Conservation (phyloP, 306 rosid species). For the Potentilla sterilis region DNA sequence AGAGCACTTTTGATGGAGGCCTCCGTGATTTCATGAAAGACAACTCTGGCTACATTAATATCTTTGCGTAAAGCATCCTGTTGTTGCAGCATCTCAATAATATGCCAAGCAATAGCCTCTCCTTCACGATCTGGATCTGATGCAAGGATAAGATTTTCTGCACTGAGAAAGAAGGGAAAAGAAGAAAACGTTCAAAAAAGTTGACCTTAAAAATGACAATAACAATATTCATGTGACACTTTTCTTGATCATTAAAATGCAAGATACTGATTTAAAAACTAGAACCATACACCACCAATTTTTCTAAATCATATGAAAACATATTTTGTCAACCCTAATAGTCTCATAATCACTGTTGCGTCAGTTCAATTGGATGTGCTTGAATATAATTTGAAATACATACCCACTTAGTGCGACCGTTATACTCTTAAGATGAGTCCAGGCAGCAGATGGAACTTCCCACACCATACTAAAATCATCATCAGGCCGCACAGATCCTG, state of each 20-base stretch:
- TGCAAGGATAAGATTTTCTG: slow-evolving; percentile 95
- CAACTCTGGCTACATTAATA: slow-evolving; percentile 67
- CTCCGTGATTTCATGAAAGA: slow-evolving; percentile 94
- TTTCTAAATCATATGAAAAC: slow-evolving; percentile 8
- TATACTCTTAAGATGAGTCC: slow-evolving; percentile 96
- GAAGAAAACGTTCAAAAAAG: slow-evolving; percentile 25
- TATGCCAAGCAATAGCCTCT: slow-evolving; percentile 99
- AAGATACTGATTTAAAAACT: slow-evolving; percentile 15
- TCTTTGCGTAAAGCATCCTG: slow-evolving; percentile 73
- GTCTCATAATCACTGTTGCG: slow-evolving; percentile 21
- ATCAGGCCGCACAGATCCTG: slow-evolving; percentile 96
- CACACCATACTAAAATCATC: slow-evolving; percentile 98
- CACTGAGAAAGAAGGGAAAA: slow-evolving; percentile 64
- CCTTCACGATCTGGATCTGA: slow-evolving; percentile 99
- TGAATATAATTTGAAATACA: slow-evolving; percentile 22
- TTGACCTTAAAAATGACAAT: slow-evolving; percentile 20
- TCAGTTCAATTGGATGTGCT: slow-evolving; percentile 19
- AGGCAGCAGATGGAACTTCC: slow-evolving; percentile 98
- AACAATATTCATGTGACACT: slow-evolving; percentile 6
- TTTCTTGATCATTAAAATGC: neutral
- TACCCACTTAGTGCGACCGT: slow-evolving; percentile 84
- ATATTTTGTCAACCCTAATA: neutral
- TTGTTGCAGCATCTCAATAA: slow-evolving; percentile 88
- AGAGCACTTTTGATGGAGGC: slow-evolving; percentile 72
- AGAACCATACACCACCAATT: slow-evolving; percentile 12